These are phyloP conservation scores for Penicillium sclerotiorum DNA, from an alignment of 2,329 filamentous ascomycete genomes.

Conservation along the genomic window DNA sequence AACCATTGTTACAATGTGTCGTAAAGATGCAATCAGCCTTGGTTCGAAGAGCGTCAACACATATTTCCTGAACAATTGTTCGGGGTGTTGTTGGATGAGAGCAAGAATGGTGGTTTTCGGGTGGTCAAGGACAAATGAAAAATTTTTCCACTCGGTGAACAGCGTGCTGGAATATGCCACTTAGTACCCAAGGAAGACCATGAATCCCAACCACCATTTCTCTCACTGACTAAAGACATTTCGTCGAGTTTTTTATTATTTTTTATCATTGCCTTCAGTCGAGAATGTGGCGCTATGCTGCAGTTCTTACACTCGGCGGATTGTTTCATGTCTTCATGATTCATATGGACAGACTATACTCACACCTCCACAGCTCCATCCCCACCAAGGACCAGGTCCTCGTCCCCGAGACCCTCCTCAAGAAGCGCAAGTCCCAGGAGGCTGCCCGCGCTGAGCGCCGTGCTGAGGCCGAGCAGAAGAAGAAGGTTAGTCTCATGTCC, in stretches of 20 bases:
- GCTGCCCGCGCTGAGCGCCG: conserved; percentile 91
- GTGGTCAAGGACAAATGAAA: conserved; percentile 16
- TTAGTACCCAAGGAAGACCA: conserved; percentile 23
- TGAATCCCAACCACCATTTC: conserved; percentile 23
- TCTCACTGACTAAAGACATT: conserved; percentile 80
- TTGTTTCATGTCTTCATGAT: conserved; percentile 62
- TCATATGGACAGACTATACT: conserved; percentile 76
- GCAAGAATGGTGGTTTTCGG: conserved; percentile 34
- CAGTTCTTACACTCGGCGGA: conserved; percentile 87
- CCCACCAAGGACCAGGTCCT: conserved; percentile 94
- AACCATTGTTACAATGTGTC: conserved; percentile 14
- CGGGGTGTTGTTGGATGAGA: conserved; percentile 80
- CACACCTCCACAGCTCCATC: conserved; percentile 69
- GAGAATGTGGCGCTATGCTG: conserved; percentile 89
- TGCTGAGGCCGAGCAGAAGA: conserved; percentile 80
- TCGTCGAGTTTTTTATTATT: conserved; percentile 69
- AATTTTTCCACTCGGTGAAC: conserved; percentile 24
- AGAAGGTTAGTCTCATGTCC: conserved; percentile 72
- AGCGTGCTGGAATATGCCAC: conserved; percentile 30
- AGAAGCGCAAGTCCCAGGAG: conserved; percentile 99
- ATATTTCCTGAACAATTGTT: conserved; percentile 54
- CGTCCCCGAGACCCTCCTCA: conserved; percentile 98
- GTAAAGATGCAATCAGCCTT: conserved; percentile 16
- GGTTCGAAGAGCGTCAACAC: conserved; percentile 51
- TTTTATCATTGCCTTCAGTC: conserved; percentile 60